Conservation (phyloP, 192 early-diverging fungal species). For the Coemansia furcata region DNA sequence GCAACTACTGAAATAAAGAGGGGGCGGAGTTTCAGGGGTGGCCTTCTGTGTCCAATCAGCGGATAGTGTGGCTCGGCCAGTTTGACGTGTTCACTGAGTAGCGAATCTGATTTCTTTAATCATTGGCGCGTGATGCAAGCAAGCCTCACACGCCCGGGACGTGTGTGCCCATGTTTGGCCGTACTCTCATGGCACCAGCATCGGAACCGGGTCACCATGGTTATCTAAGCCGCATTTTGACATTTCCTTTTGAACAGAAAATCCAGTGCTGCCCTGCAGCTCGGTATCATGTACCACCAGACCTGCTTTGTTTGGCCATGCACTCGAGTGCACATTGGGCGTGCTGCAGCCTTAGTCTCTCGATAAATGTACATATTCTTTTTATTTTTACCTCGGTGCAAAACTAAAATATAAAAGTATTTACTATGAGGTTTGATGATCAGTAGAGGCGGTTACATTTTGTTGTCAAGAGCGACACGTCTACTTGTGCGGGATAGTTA, state of each 20-base stretch:
- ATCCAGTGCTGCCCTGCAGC: not conserved
- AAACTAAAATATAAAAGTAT: not conserved
- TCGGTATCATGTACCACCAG: not conserved
- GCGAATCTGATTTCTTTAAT: not conserved
- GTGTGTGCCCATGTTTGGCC: not conserved
- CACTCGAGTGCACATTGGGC: not conserved
- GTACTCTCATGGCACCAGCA: not conserved
- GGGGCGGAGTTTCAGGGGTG: not conserved
- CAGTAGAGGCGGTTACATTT: not conserved
- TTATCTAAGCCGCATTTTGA: not conserved
- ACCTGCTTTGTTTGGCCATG: not conserved
- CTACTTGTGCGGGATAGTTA: constrained; percentile 36
- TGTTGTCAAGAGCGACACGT: not conserved
- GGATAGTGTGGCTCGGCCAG: not conserved
- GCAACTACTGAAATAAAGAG: not conserved
- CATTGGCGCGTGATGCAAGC: not conserved
- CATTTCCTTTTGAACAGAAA: too few relatives aligned
- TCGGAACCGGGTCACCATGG: not conserved
- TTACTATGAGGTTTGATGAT: not conserved
- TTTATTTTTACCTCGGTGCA: not conserved
- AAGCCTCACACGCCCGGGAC: not conserved
- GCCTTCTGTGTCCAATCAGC: not conserved
- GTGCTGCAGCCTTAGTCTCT: not conserved
- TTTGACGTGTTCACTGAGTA: not conserved
- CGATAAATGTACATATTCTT: not conserved